Evolutionary conservation across 1,139 yeast species (phyloP).

Genomic region (Magnusiomyces suaveolens): DNA sequence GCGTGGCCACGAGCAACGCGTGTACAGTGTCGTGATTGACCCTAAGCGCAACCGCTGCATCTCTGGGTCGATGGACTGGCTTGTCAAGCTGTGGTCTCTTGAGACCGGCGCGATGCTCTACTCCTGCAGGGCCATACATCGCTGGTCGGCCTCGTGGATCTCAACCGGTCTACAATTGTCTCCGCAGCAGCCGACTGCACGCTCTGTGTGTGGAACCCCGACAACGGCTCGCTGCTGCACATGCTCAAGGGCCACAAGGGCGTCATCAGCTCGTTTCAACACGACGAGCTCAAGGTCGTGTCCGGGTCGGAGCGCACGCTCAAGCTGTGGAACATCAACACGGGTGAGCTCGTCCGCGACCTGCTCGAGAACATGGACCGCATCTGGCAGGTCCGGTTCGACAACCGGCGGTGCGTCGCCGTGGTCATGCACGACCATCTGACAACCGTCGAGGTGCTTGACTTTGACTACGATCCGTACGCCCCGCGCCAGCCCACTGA

Average conservation of each 20-base stretch:
- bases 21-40: constrained; percentile 80
- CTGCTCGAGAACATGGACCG: constrained; percentile 65
- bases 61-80: constrained; percentile 87
- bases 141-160: constrained; percentile 74
- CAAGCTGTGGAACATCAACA: constrained; percentile 72
- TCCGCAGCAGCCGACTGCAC: constrained; percentile 96
- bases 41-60: constrained; percentile 66
- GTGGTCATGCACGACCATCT: constrained; percentile 76
- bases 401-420: constrained; percentile 74
- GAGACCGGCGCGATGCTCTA: constrained; percentile 59
- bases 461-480: constrained; percentile 47
- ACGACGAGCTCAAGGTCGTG: constrained; percentile 72
- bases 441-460: constrained; percentile 70
- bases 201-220: constrained; percentile 85
- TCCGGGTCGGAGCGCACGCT: constrained; percentile 83
- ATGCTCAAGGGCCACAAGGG: constrained; percentile 76
- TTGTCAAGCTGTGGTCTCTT: constrained; percentile 84
- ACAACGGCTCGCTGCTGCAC: constrained; percentile 55
- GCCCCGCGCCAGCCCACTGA: not conserved
- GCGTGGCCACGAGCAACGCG: constrained; percentile 77
- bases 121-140: constrained; percentile 80
- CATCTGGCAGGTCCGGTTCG: constrained; percentile 92
- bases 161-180: constrained; percentile 70
- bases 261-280: constrained; percentile 90
- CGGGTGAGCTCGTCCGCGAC: constrained; percentile 69